phyloP scores from a whole-genome alignment of 768 basidiomycete genomes.

The Tephrocybe sp. region DNA sequence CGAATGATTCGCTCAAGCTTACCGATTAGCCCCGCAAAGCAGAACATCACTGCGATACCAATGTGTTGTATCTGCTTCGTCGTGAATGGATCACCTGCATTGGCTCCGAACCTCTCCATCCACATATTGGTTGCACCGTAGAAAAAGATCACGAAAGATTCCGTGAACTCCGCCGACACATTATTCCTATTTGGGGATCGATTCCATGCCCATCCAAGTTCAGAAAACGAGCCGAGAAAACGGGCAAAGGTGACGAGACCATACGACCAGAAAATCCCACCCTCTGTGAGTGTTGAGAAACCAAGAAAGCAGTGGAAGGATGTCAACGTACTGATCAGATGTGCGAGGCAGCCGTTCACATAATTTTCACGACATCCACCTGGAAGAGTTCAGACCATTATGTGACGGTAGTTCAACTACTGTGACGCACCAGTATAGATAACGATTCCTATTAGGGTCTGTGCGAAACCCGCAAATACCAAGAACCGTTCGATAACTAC shows the following conservation, averaged over 20 bases:
- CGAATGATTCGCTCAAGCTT: not conserved
- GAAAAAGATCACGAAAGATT: constrained; percentile 77
- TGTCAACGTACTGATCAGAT: constrained; percentile 75
- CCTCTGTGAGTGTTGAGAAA: constrained; percentile 48
- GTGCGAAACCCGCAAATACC: constrained; percentile 68
- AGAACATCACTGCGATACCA: constrained; percentile 94
- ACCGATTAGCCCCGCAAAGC: constrained; percentile 87
- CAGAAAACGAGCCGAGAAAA: constrained; percentile 87
- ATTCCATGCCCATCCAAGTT: constrained; percentile 97
- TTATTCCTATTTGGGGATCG: constrained; percentile 46
- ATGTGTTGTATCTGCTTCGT: constrained; percentile 95
- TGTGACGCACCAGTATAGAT: constrained; percentile 64
- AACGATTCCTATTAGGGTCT: constrained; percentile 67
- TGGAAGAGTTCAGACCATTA: constrained; percentile 17
- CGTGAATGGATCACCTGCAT: constrained; percentile 78
- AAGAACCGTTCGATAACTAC: constrained; percentile 58
- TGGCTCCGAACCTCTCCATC: constrained; percentile 94
- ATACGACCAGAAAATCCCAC: constrained; percentile 90
- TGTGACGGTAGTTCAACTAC: not conserved
- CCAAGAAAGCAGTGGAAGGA: not conserved
- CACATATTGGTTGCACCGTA: constrained; percentile 93
- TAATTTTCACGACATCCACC: constrained; percentile 79
- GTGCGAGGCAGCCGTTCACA: constrained; percentile 82
- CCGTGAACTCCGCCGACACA: constrained; percentile 72
- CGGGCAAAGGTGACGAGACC: constrained; percentile 88